These are phyloP conservation scores for Tulasnella calospora DNA, from an alignment of 768 basidiomycete genomes.

Conservation along the genomic window DNA sequence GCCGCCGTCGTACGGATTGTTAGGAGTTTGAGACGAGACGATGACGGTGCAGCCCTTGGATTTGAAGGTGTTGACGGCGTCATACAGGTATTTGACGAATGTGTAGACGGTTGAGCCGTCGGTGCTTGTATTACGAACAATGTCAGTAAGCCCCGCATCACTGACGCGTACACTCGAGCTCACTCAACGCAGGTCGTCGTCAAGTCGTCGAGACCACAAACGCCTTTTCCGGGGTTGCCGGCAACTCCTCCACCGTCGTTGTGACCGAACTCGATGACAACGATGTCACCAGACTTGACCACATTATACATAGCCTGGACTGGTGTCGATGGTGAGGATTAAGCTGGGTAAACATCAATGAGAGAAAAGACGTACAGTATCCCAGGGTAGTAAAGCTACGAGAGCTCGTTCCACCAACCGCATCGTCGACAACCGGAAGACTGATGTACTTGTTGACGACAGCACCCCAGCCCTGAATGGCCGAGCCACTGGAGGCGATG, in stretches of 20 bases:
- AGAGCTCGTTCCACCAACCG: neutral
- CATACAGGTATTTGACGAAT: neutral
- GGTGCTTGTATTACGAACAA: neutral
- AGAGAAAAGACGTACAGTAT: neutral
- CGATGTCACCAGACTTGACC: conserved; percentile 17
- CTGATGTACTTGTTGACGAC: neutral
- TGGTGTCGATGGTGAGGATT: neutral
- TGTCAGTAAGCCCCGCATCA: neutral
- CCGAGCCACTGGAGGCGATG: neutral
- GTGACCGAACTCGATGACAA: conserved; percentile 18
- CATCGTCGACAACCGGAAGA: neutral
- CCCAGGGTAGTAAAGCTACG: conserved; percentile 8
- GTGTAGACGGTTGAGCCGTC: neutral
- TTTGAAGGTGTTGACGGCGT: conserved; percentile 15
- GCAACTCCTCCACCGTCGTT: conserved; percentile 7
- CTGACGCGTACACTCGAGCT: neutral
- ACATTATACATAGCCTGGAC: neutral
- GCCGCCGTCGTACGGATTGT: conserved; percentile 3
- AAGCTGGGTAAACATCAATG: too few species aligned
- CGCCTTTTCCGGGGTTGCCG: neutral
- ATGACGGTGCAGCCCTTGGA: conserved; percentile 18
- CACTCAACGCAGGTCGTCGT: conserved; percentile 1
- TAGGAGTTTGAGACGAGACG: conserved; percentile 11
- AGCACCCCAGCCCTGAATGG: neutral
- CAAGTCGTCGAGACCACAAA: neutral